Conservation (phyloP, 2,329 filamentous ascomycete species). For the Trematosphaeria pertusa region DNA sequence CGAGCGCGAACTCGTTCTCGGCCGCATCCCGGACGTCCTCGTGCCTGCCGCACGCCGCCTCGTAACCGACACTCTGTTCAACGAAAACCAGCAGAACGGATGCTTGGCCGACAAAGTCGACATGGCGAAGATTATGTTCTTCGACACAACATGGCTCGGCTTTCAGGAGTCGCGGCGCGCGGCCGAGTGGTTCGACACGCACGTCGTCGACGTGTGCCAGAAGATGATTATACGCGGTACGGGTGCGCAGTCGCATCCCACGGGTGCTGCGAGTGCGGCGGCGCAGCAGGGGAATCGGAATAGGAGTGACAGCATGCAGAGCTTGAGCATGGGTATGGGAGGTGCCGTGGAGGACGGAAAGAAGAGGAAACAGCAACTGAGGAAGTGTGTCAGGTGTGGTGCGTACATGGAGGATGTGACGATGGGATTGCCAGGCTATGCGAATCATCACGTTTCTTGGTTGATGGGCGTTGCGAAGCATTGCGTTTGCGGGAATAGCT, state of each 20-base stretch:
- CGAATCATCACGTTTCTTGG: constrained; percentile 40
- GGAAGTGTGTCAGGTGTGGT: constrained; percentile 55
- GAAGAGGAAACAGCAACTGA: constrained; percentile 35
- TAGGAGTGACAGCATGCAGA: constrained; percentile 30
- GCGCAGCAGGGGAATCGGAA: constrained; percentile 14
- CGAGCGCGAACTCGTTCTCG: constrained; percentile 62
- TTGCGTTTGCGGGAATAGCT: constrained; percentile 47
- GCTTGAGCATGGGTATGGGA: constrained; percentile 14
- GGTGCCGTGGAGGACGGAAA: constrained; percentile 11
- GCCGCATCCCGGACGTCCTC: constrained; percentile 59
- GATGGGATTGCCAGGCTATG: constrained; percentile 38
- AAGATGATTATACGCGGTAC: constrained; percentile 53
- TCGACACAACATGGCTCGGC: constrained; percentile 73
- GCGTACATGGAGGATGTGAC: constrained; percentile 56
- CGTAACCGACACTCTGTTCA: constrained; percentile 49
- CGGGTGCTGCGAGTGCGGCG: background rate
- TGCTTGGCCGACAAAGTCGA: constrained; percentile 68
- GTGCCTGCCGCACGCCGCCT: constrained; percentile 57
- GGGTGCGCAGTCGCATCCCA: constrained; percentile 34
- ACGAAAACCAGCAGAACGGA: constrained; percentile 40
- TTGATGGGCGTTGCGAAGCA: constrained; percentile 48
- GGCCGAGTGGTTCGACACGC: constrained; percentile 66
- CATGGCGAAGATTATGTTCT: constrained; percentile 73
- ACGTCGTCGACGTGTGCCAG: constrained; percentile 65
- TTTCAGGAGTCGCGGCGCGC: constrained; percentile 65